These are phyloP conservation scores for Cutaneotrichosporon sp. DNA, from an alignment of 1,284 basidiomycete species.

Conservation along the genomic window DNA sequence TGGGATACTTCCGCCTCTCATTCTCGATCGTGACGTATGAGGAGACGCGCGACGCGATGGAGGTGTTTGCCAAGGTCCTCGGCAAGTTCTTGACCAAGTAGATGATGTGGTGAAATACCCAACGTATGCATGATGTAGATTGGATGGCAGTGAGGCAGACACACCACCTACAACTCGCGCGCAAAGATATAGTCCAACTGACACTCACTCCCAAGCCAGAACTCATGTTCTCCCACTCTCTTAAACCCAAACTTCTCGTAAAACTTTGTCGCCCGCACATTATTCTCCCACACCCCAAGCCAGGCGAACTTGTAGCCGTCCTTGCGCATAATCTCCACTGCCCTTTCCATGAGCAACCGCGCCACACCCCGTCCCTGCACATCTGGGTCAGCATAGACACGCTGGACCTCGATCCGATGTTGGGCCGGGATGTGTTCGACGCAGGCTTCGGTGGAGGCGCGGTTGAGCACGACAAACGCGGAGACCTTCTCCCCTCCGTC, in stretches of 20 bases:
- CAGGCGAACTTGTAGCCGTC: slow-evolving; percentile 32
- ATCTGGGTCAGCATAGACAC: slow-evolving; percentile 20
- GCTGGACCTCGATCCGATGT: slow-evolving; percentile 20
- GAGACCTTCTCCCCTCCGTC: background rate
- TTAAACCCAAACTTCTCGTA: slow-evolving; percentile 36
- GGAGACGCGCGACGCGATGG: slow-evolving; percentile 39
- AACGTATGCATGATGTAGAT: background rate
- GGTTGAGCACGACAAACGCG: slow-evolving; percentile 18
- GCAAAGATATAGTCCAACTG: slow-evolving; percentile 23
- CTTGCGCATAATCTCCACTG: slow-evolving; percentile 22
- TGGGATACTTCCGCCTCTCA: slow-evolving; percentile 51
- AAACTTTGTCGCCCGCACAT: slow-evolving; percentile 30
- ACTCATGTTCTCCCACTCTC: slow-evolving; percentile 26
- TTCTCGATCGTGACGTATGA: slow-evolving; percentile 51
- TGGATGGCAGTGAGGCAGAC: background rate
- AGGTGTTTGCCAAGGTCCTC: slow-evolving; percentile 46
- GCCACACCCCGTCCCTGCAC: slow-evolving; percentile 39
- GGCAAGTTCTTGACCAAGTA: slow-evolving; percentile 38
- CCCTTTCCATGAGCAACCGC: slow-evolving; percentile 21
- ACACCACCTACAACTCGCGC: slow-evolving; percentile 6
- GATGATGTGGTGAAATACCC: background rate
- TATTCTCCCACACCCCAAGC: slow-evolving; percentile 43
- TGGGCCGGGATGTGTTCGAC: slow-evolving; percentile 15
- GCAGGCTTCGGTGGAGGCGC: slow-evolving; percentile 14
- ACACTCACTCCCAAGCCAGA: slow-evolving; percentile 19